Evolutionary conservation across 192 early-diverging fungal genomes (phyloP), one percentile per base, ranked within the genome.

Genomic region (Powellomyces hirtus): DNA sequence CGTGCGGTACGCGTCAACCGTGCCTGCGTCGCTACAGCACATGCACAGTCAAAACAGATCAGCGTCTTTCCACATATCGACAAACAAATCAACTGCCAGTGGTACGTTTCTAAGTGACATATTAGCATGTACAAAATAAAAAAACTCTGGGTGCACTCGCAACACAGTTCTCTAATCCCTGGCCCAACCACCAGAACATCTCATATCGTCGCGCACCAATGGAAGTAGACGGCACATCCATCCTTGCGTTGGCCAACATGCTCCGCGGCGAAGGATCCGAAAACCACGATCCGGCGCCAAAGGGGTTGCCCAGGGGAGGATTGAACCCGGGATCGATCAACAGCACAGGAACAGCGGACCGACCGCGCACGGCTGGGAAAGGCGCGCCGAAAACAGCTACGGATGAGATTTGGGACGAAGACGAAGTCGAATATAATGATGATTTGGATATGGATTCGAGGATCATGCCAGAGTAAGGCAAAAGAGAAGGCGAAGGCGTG

Each of bases 241-340:
- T 65, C 20, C 18, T 65, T 3, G 63, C 44, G 10, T 30, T 65
- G 34, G 63, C 63, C 27, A 52, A 52, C 49, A 52, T 65, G 50
- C 50, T 65, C 13, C 22, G 38, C 11, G 46, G 46, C 5, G 5
- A 18, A 49, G 46, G 16, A 5, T 5, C 5, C 2, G 46, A 14
- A 49, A 49, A 49, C n/a, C n/a, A 49, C 26, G 46, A 49, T 16
- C 46, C 46, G 26, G 46, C n/a, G 14, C 46, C 46, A 16, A 49
- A 49, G 26, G 46, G 46, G 2, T 16, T 2, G 46, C 46, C 46
- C 4, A 18, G 46, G 46, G 46, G 5, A 2, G n/a, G 46, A 49
- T 49, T 14, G 46, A 24, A 42, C 10, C 10, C 40, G 40, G 10
- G 18, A 42, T 42, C 18, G 40, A 18, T 42, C 40, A 42, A 8